Evolutionary conservation across 805 yeast genomes (phyloP), one percentile per base, ranked within the genome.

Genomic region (Metschnikowia kofuensis): DNA sequence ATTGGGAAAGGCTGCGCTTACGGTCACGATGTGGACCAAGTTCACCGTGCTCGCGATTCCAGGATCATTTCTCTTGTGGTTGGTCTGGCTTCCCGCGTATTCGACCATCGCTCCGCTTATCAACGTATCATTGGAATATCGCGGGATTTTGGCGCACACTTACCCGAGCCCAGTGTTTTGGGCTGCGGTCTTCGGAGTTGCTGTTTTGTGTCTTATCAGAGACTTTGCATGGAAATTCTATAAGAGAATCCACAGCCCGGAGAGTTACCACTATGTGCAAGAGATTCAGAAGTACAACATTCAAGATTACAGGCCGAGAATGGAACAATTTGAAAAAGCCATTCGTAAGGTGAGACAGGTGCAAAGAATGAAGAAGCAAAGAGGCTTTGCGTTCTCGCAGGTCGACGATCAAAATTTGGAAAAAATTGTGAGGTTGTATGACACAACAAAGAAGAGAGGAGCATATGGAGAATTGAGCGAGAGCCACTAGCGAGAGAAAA

Each of bases 331-430:
- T 77, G 99, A 94, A 68, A 90, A 87, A 66, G 97, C 98, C 6
- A 94, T 94, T 48, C 79, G 98, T 63, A 94, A 90, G 64, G 98
- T 94, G 26, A 85, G 99, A 68, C 99, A 95, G 68, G 98, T 94
- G 35, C 96, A 92, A 67, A 80, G 99, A 67, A 92, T 94, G 88
- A 87, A 95, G 65, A 94, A 94, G 63, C 99, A 94, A 70, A 84
- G 98, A 69, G 99, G 99, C 6, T 94, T 89, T 75, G 99, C 99
- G 1, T 94, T 94, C 61, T 90, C 97, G 7, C 98, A 94, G 67
- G 90, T 87, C 41, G 96, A 89, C 54, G 70, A 70, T 48, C 96
- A 88, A 64, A 96, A 96, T 35, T 97, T 91, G 69, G 97, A 90
- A 56, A 84, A 84, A 62, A 80, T 94, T 52, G 85, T 94, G 42